Evolutionary conservation across 306 rosid species (phyloP), one percentile per base, ranked within the genome.

Genomic region (Abrus pulchellus): DNA sequence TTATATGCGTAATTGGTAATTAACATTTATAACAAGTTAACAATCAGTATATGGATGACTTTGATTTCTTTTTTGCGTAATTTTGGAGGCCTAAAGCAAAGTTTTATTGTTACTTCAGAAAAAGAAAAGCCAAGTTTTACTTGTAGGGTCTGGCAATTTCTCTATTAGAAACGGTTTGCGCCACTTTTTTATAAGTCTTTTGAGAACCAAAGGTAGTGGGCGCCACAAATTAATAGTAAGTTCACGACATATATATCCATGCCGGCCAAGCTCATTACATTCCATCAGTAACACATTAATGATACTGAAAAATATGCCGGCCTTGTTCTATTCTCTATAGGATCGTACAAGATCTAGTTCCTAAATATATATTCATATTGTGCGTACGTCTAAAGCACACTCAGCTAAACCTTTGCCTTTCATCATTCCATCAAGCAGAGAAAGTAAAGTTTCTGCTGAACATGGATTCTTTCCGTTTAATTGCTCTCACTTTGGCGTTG

Each of bases 401-500:
- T 9, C 79, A 1, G 57, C 84, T 1, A 78, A 72, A 40, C 32
- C 60, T 47, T 11, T 57, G 40, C 1, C 55, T 49, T 45, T 47
- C 60, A 74, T 75, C 56, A 40, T 45, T 43, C 73, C 74, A 33
- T 66, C 74, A 62, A 61, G 67, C 64, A 77, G 61, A 77, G 61
- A 47, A 44, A 67, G 61, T 50, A 13, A 44, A 70, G 29, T 71
- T 73, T 78, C 53, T 83, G 80, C 80, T 50, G 32, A 83, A 66
- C 78, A 92, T 90, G 97, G 86, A 86, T 27, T 12, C n/a, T 28
- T 32, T 67, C 59, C 49, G 38, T 59, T 70, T 84, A 60, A 49
- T 84, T 78, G 59, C 82, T 57, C 67, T 90, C 79, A 53, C 85
- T 72, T 82, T 83, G 45, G 2, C 79, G 77, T 50, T 86, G 50